These are phyloP conservation scores for Panaeolus papilionaceus DNA, from an alignment of 768 basidiomycete species.

Conservation along the genomic window DNA sequence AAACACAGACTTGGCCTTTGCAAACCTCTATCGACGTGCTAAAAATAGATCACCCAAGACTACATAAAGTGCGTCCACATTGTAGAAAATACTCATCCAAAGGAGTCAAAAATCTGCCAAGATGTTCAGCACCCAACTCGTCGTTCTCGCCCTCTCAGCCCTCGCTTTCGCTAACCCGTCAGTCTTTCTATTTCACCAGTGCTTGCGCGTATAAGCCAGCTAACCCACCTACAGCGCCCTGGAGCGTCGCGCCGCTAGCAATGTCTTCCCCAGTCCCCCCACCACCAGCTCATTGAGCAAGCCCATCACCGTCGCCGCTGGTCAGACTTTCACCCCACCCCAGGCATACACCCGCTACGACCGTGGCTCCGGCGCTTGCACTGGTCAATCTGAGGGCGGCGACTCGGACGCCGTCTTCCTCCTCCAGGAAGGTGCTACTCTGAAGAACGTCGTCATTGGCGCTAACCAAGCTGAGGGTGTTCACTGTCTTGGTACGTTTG, in stretches of 20 bases:
- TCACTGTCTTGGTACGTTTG: slow-evolving; percentile 41
- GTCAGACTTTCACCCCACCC: slow-evolving; percentile 42
- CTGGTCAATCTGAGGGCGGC: slow-evolving; percentile 43
- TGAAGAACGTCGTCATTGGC: slow-evolving; percentile 47
- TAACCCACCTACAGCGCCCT: slow-evolving; percentile 4
- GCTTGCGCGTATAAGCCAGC: background rate
- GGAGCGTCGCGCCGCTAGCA: slow-evolving; percentile 42
- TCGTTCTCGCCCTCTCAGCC: slow-evolving; percentile 19
- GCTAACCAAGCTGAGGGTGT: slow-evolving; percentile 48
- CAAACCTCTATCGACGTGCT: background rate
- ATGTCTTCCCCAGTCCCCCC: slow-evolving; percentile 41
- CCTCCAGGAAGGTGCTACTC: slow-evolving; percentile 45
- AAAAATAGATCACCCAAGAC: background rate
- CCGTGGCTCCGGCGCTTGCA: slow-evolving; percentile 46
- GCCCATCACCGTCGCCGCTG: slow-evolving; percentile 40
- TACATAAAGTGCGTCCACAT: background rate
- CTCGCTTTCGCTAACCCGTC: slow-evolving; percentile 31
- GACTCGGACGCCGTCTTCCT: slow-evolving; percentile 48
- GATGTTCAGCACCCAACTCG: slow-evolving; percentile 14
- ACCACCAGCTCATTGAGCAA: slow-evolving; percentile 41
- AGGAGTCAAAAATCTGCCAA: background rate
- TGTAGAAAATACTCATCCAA: background rate
- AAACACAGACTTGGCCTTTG: background rate
- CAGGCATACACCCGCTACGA: slow-evolving; percentile 45
- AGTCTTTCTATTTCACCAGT: slow-evolving; percentile 3